Evolutionary conservation across 805 yeast species (phyloP).

Genomic region (Lachancea fermentati): DNA sequence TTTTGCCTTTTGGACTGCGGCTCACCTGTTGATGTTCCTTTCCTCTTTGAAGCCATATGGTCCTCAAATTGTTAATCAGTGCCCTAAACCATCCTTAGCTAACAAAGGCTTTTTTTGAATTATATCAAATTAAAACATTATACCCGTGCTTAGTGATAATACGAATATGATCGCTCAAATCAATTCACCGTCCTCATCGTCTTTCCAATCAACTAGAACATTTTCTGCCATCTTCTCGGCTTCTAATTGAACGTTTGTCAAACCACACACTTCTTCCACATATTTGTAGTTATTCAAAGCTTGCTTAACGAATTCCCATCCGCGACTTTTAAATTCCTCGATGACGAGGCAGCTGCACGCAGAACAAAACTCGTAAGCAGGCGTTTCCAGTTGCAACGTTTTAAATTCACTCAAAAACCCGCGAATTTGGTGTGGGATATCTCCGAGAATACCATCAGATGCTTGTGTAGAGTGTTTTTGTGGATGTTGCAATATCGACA

Average conservation of each 20-base stretch:
- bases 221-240: slow-evolving; percentile 34
- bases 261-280: slow-evolving; percentile 76
- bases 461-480: slow-evolving; percentile 33
- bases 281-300: slow-evolving; percentile 64
- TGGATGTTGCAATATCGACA: slow-evolving; percentile 67
- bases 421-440: slow-evolving; percentile 82
- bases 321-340: slow-evolving; percentile 42
- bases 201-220: slow-evolving; percentile 25
- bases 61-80: too few species aligned
- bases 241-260: slow-evolving; percentile 61
- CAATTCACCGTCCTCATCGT: slow-evolving; percentile 19
- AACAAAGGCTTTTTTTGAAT: too few species aligned
- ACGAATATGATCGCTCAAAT: background rate
- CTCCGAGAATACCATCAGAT: slow-evolving; percentile 49
- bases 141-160: too few species aligned
- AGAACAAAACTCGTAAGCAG: slow-evolving; percentile 73
- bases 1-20: slow-evolving; percentile 21
- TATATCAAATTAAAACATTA: too few species aligned
- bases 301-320: slow-evolving; percentile 75
- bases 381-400: slow-evolving; percentile 60
- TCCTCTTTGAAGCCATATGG: background rate
- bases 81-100: too few species aligned
- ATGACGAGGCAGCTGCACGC: slow-evolving; percentile 72
- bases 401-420: slow-evolving; percentile 72
- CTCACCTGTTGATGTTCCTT: slow-evolving; percentile 1